These are phyloP conservation scores for Amanita exitialis DNA, from an alignment of 768 basidiomycete species.

Conservation along the genomic window DNA sequence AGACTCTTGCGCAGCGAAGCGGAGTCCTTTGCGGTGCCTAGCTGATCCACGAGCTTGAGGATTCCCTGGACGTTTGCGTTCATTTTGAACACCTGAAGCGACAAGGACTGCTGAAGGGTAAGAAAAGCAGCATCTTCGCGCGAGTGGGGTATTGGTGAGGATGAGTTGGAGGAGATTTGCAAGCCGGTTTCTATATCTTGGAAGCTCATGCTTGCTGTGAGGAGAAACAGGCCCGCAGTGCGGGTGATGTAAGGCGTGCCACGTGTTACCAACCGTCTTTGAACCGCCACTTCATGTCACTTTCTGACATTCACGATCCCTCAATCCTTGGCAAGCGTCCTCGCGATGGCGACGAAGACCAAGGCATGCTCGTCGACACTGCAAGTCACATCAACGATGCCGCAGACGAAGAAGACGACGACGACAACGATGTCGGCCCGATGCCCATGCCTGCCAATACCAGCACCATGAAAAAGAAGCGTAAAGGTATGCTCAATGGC, in stretches of 20 bases:
- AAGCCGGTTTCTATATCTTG: conserved; percentile 46
- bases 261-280: conserved; percentile 6
- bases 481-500: conserved; percentile 52
- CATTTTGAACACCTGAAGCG: conserved; percentile 97
- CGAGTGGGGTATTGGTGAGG: conserved; percentile 27
- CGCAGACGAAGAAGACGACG: conserved; percentile 38
- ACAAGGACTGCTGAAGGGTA: conserved; percentile 67
- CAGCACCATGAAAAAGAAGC: conserved; percentile 45
- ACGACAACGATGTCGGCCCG: conserved; percentile 72
- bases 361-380: conserved; percentile 4
- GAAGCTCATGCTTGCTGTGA: conserved; percentile 35
- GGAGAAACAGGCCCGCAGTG: background rate
- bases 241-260: background rate
- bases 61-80: conserved; percentile 96
- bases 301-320: conserved; percentile 17
- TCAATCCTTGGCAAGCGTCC: conserved; percentile 58
- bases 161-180: conserved; percentile 23
- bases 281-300: background rate
- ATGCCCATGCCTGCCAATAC: conserved; percentile 68
- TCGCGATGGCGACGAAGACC: conserved; percentile 25
- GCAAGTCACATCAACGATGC: conserved; percentile 5
- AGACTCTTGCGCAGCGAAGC: conserved; percentile 71
- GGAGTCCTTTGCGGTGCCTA: conserved; percentile 80
- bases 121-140: conserved; percentile 69
- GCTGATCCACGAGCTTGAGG: conserved; percentile 89